These are phyloP conservation scores for Gyrodon lividus DNA, from an alignment of 768 basidiomycete species.

Conservation along the genomic window DNA sequence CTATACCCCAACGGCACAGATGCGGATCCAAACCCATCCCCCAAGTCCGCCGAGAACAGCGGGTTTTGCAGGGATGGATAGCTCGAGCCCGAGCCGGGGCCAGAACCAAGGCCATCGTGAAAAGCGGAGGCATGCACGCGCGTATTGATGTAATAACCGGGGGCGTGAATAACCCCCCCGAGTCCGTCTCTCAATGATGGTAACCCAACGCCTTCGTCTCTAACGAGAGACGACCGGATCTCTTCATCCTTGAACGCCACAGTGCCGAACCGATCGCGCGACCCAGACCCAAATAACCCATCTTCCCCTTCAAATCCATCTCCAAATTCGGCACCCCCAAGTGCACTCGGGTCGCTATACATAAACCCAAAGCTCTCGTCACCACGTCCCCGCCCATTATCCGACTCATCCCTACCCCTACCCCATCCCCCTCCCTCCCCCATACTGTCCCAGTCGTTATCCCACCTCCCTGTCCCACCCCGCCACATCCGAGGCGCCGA, in stretches of 20 bases:
- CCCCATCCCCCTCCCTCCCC: no score
- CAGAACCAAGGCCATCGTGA: no score
- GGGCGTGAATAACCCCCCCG: no score
- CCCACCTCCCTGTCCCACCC: conserved; percentile 17
- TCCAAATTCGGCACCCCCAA: not conserved
- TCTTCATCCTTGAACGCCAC: conserved; percentile 19
- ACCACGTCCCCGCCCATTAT: no score
- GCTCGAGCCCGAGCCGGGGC: no score
- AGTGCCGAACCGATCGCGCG: not conserved
- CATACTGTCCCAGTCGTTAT: conserved; percentile 16
- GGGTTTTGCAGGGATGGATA: no score
- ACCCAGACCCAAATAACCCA: not conserved
- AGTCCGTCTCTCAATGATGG: no score
- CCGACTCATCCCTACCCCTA: no score
- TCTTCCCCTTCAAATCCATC: not conserved
- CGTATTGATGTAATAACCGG: no score
- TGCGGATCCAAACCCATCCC: not conserved
- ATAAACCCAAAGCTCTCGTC: not conserved
- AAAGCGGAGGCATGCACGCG: no score
- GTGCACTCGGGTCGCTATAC: not conserved
- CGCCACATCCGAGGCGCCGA: conserved; percentile 20
- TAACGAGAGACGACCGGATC: conserved; percentile 20
- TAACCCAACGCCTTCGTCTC: not conserved
- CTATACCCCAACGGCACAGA: not conserved
- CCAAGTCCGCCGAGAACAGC: not conserved